phyloP scores from a whole-genome alignment of 129 eudicot genomes.

The Deinandra increscens region DNA sequence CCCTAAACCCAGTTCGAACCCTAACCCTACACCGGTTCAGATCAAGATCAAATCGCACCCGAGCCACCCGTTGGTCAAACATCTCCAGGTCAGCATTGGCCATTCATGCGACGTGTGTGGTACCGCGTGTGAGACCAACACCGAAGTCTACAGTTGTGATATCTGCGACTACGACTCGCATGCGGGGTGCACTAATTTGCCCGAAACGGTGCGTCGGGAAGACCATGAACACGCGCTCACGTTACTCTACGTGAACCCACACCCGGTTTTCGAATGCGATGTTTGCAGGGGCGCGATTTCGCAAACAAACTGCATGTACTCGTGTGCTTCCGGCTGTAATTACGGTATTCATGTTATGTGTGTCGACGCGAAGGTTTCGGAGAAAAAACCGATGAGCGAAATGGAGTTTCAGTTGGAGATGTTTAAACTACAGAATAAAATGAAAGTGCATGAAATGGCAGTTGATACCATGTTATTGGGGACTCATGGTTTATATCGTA shows the following conservation, averaged over 20 bases:
- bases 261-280: neutral
- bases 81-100: too few relatives aligned
- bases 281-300: constrained; percentile 15
- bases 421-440: constrained; percentile 19
- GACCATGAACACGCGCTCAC: constrained; percentile 13
- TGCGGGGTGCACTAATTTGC: constrained; percentile 17
- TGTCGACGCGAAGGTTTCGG: neutral
- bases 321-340: constrained; percentile 29
- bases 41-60: constrained; percentile 24
- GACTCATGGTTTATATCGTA: neutral
- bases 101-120: constrained; percentile 27
- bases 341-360: constrained; percentile 32
- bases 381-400: constrained; percentile 20
- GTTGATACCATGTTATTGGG: constrained; percentile 15
- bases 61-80: neutral
- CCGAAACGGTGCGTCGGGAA: constrained; percentile 6
- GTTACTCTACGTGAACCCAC: constrained; percentile 24
- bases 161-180: constrained; percentile 20
- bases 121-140: neutral
- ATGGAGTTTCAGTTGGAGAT: constrained; percentile 24
- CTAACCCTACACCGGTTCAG: neutral
- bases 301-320: constrained; percentile 22
- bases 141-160: too few relatives aligned
- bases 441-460: neutral
- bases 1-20: neutral